Evolutionary conservation across 768 basidiomycete species (phyloP).

Genomic region (Cyclocybe cylindracea): DNA sequence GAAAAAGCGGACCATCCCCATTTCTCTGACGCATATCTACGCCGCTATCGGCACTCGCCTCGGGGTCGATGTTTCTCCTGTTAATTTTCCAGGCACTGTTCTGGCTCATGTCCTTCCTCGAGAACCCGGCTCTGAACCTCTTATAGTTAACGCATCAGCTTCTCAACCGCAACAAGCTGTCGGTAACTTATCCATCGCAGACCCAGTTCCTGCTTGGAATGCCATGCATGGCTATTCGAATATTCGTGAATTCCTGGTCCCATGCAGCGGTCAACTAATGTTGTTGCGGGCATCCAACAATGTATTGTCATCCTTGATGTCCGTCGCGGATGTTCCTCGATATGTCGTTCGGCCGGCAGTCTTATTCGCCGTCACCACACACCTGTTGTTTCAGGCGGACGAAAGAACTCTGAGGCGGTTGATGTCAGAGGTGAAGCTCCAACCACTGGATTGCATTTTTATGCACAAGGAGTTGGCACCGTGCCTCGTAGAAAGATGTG

Average conservation of each 20-base stretch:
- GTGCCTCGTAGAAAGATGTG: slow-evolving; percentile 22
- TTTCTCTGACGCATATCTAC: slow-evolving; percentile 62
- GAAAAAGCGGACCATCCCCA: slow-evolving; percentile 53
- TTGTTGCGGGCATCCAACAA: slow-evolving; percentile 18
- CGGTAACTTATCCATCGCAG: slow-evolving; percentile 19
- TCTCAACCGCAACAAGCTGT: slow-evolving; percentile 31
- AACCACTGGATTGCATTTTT: slow-evolving; percentile 47
- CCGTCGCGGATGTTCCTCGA: not conserved
- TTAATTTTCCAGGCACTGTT: slow-evolving; percentile 59
- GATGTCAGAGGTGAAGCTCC: slow-evolving; percentile 30
- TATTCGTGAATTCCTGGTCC: slow-evolving; percentile 1
- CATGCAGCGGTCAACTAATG: slow-evolving; percentile 12
- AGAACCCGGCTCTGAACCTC: slow-evolving; percentile 40
- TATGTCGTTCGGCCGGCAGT: slow-evolving; percentile 7
- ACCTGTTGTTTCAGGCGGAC: slow-evolving; percentile 37
- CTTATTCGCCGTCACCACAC: slow-evolving; percentile 13
- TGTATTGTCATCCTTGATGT: slow-evolving; percentile 7
- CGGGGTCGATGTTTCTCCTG: slow-evolving; percentile 50
- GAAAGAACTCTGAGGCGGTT: slow-evolving; percentile 30
- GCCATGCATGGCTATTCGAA: slow-evolving; percentile 1
- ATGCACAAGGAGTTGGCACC: slow-evolving; percentile 38
- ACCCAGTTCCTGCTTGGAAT: slow-evolving; percentile 1
- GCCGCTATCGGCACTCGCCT: slow-evolving; percentile 52
- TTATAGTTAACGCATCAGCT: slow-evolving; percentile 45
- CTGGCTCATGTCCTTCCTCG: slow-evolving; percentile 48